Base-by-base conservation (phyloP, 2,329 filamentous ascomycete genomes). In the Pestalotiopsis sp. region DNA sequence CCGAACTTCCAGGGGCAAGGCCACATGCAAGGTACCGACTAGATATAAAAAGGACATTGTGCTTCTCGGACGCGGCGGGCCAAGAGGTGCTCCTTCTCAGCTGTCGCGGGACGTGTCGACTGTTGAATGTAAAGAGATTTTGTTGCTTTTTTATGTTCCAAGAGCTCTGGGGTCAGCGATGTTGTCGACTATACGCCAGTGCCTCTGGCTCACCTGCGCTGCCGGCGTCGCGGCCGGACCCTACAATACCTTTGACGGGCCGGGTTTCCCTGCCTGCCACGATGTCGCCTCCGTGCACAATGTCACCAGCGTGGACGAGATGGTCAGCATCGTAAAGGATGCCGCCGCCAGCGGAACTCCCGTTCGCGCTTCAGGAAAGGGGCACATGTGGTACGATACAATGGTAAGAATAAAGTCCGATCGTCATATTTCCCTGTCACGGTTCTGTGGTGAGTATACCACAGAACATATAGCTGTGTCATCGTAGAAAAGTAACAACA, bases 241-340 rank as follows among this genome's bases (percentile, higher is more conserved):
- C 7, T 87, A 82, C 76, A 83, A 86, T 74, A 86, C 84, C 36
- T 87, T 86, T 67, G 84, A 86, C 69, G 84, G 84, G 11, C 77
- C 78, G 2, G 84, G 84, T 20, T 83, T 82, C 67, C 83, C 84
- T 0, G 80, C 84, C 27, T 86, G 83, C 73, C 74, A 82, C 71
- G 78, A 85, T 70, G 84, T 86, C 62, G 79, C 82, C 3, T 76
- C 77, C 17, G 80, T 86, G 3, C 74, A 84, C 69, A 77, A 85
- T 70, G 79, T 83, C n/a, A 82, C 75, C 27, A 82, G 80, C 63
- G 79, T 86, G 27, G 78, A 82, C 59, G 80, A 86, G 12, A 82
- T 85, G 68, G 77, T 79, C 3, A 70, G 73, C 3, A 72, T 84
- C 38, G 83, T 87, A 62, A 80, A 80, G 64, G 73, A 79, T 31